phyloP scores from a whole-genome alignment of 2,329 filamentous ascomycete species.

The Xylariaceae sp. region DNA sequence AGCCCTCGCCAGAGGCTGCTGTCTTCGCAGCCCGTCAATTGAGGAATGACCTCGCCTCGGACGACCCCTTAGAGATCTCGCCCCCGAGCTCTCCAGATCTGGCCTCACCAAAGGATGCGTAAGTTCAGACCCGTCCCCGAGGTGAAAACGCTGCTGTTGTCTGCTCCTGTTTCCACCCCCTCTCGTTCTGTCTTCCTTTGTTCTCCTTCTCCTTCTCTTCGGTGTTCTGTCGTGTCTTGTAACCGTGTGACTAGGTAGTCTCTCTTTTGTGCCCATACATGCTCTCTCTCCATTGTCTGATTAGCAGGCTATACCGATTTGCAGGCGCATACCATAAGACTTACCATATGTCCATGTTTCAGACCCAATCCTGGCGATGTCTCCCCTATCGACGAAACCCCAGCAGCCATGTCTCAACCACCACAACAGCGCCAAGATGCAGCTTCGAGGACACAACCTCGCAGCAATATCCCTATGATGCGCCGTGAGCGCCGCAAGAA shows the following conservation, averaged over 20 bases:
- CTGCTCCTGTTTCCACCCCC: too few species aligned
- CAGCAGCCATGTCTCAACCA: slow-evolving; percentile 35
- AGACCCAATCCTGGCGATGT: slow-evolving; percentile 40
- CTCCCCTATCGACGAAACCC: slow-evolving; percentile 51
- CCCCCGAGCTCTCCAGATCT: slow-evolving; percentile 58
- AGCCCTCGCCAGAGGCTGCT: slow-evolving; percentile 44
- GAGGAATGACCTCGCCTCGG: slow-evolving; percentile 21
- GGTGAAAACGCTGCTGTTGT: too few species aligned
- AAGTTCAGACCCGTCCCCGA: slow-evolving; percentile 30
- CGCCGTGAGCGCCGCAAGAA: slow-evolving; percentile 49
- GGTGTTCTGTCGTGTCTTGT: not conserved
- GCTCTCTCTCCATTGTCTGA: not conserved
- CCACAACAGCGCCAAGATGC: slow-evolving; percentile 18
- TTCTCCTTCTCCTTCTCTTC: too few species aligned
- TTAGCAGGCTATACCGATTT: not conserved
- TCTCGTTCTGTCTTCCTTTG: too few species aligned
- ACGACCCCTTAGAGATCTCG: slow-evolving; percentile 43
- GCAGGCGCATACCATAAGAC: slow-evolving; percentile 7
- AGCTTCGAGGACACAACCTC: slow-evolving; percentile 24
- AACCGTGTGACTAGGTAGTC: not conserved
- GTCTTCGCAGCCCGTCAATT: slow-evolving; percentile 32
- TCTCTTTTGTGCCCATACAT: not conserved
- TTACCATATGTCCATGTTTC: slow-evolving; percentile 25
- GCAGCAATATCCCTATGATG: slow-evolving; percentile 51
- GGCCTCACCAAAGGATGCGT: slow-evolving; percentile 37